phyloP scores from a whole-genome alignment of 2,329 filamentous ascomycete species.

The Conoideocrella luteorostrata region DNA sequence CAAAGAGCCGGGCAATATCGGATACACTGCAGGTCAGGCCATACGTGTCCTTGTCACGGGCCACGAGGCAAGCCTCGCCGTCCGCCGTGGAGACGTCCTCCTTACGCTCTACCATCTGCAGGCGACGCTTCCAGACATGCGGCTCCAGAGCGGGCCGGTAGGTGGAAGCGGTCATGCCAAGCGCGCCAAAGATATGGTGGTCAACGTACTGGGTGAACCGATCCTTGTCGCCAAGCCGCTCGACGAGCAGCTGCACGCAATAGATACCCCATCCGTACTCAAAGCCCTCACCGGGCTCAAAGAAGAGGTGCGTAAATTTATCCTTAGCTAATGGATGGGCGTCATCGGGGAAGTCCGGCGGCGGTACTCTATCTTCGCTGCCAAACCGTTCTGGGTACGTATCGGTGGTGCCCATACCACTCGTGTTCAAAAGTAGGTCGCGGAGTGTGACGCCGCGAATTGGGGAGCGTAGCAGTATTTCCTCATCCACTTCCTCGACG shows the following conservation, averaged over 20 bases:
- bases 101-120: constrained; percentile 10
- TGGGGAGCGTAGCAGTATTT: constrained; percentile 5
- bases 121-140: constrained; percentile 8
- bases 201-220: constrained; percentile 6
- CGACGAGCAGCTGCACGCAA: constrained; percentile 9
- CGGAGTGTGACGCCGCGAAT: constrained; percentile 6
- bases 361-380: no score
- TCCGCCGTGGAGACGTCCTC: constrained; percentile 4
- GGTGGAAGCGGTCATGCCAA: constrained; percentile 9
- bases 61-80: constrained; percentile 4
- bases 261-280: constrained; percentile 8
- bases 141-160: constrained; percentile 6
- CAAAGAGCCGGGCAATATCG: constrained; percentile 8
- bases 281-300: constrained; percentile 10
- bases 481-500: constrained; percentile 4
- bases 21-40: constrained; percentile 10
- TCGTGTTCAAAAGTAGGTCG: constrained; percentile 6
- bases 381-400: no score
- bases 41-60: constrained; percentile 8
- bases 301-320: constrained; percentile 8
- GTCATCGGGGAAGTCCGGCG: constrained; percentile 7
- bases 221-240: constrained; percentile 9
- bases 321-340: constrained; percentile 8
- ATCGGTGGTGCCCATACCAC: constrained; percentile 9
- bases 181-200: constrained; percentile 7